Conservation (phyloP, 2,329 filamentous ascomycete species). For the Hymenoscyphus fraxineus region DNA sequence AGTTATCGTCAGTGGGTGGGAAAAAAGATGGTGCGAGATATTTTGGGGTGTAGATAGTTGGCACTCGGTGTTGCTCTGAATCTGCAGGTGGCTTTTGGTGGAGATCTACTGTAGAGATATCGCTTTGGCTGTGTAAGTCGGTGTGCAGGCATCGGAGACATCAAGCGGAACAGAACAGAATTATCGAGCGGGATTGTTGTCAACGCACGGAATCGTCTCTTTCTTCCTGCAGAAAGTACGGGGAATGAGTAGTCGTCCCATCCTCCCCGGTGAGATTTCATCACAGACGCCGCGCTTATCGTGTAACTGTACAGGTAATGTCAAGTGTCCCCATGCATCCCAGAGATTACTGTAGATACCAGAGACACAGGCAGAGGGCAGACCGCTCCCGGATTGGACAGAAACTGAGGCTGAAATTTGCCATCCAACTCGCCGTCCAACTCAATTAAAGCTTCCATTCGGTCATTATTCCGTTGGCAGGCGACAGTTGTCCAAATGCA, state of each 20-base stretch:
- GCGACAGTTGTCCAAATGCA: slow-evolving; percentile 1
- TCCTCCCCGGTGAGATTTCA: not conserved
- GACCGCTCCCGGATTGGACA: not conserved
- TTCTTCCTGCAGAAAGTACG: not conserved
- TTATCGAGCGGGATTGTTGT: not conserved
- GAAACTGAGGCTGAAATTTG: not conserved
- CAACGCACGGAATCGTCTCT: not conserved
- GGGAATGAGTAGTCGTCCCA: not conserved
- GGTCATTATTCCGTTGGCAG: not conserved
- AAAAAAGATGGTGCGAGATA: not conserved
- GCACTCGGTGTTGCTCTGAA: slow-evolving; percentile 1
- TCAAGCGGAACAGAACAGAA: too few species aligned
- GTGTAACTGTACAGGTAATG: not conserved
- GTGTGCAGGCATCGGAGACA: not conserved
- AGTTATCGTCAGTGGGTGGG: not conserved
- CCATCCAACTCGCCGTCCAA: not conserved
- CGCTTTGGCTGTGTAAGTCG: slow-evolving; percentile 4
- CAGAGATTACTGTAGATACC: not conserved
- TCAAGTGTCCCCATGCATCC: too few species aligned
- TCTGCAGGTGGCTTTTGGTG: not conserved
- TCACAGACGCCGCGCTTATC: not conserved
- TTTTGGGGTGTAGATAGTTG: not conserved
- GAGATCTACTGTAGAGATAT: too few species aligned
- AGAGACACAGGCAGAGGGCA: not conserved
- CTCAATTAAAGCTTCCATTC: not conserved